Evolutionary conservation across 257 asterid genomes (phyloP).

Genomic region (Solanum pimpinellifolium): DNA sequence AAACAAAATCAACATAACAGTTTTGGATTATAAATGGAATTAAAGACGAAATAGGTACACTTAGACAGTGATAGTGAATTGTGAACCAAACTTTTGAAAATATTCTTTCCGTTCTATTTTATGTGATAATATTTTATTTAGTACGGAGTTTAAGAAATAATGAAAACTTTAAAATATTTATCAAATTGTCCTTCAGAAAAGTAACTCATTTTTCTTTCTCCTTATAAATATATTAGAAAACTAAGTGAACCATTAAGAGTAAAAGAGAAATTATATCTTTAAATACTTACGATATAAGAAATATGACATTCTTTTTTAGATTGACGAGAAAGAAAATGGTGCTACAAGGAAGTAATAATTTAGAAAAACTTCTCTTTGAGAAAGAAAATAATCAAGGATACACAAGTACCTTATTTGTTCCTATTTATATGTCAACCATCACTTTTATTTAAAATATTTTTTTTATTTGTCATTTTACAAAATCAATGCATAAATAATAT

Average conservation of each 20-base stretch:
- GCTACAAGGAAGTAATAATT: not conserved
- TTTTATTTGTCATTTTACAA: too few species aligned
- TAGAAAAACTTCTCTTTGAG: not conserved
- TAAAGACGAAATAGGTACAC: not conserved
- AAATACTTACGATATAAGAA: too few species aligned
- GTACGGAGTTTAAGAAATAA: rapidly evolving
- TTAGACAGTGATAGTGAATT: not conserved
- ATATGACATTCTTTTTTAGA: too few species aligned
- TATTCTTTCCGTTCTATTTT: rapidly evolving
- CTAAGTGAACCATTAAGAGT: rapidly evolving
- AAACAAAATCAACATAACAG: not conserved
- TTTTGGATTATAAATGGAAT: not conserved
- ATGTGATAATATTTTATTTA: too few species aligned
- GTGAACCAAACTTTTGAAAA: not conserved
- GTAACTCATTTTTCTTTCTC: too few species aligned
- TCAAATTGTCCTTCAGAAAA: rapidly evolving
- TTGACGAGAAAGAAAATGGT: too few species aligned
- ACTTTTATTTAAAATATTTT: too few species aligned
- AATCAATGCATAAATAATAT: too few species aligned
- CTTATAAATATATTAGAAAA: too few species aligned
- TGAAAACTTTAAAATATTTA: too few species aligned
- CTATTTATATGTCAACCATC: too few species aligned
- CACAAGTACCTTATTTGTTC: not conserved
- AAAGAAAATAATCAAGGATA: not conserved
- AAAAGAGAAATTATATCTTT: too few species aligned